Conservation (phyloP, 768 basidiomycete species). For the Ramaria sp. region DNA sequence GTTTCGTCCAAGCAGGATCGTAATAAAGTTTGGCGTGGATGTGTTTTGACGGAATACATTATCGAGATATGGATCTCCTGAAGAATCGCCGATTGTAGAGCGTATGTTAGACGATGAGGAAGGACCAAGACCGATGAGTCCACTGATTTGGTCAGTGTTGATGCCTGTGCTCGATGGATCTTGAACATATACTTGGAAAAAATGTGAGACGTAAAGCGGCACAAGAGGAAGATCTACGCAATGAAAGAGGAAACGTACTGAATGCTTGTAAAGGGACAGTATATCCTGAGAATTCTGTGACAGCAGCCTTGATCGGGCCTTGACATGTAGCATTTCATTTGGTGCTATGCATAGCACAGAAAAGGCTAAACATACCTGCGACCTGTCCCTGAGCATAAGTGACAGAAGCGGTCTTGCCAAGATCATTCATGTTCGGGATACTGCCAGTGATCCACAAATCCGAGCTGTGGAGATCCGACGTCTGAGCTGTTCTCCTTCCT, state of each 20-base stretch:
- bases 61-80: slow-evolving; percentile 47
- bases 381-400: slow-evolving; percentile 45
- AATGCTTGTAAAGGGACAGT: slow-evolving; percentile 35
- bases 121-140: slow-evolving; percentile 51
- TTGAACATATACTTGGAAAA: not conserved
- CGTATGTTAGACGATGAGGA: slow-evolving; percentile 42
- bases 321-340: not conserved
- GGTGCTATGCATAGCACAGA: not conserved
- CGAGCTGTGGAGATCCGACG: slow-evolving; percentile 35
- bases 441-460: slow-evolving; percentile 49
- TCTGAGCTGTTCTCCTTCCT: not conserved
- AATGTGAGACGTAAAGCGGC: not conserved
- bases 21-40: slow-evolving; percentile 48
- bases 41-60: slow-evolving; percentile 52
- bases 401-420: slow-evolving; percentile 29
- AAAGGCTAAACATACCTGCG: slow-evolving; percentile 26
- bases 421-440: slow-evolving; percentile 28
- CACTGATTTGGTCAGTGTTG: slow-evolving; percentile 15
- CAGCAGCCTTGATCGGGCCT: slow-evolving; percentile 37
- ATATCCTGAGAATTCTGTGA: slow-evolving; percentile 29
- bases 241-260: slow-evolving; percentile 10
- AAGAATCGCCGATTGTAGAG: slow-evolving; percentile 9
- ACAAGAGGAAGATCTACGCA: slow-evolving; percentile 17
- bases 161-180: slow-evolving; percentile 11
- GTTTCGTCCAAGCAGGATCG: slow-evolving; percentile 51